These are phyloP conservation scores for Oryza meyeriana DNA, from an alignment of 176 grass and related monocot species.

Conservation along the genomic window DNA sequence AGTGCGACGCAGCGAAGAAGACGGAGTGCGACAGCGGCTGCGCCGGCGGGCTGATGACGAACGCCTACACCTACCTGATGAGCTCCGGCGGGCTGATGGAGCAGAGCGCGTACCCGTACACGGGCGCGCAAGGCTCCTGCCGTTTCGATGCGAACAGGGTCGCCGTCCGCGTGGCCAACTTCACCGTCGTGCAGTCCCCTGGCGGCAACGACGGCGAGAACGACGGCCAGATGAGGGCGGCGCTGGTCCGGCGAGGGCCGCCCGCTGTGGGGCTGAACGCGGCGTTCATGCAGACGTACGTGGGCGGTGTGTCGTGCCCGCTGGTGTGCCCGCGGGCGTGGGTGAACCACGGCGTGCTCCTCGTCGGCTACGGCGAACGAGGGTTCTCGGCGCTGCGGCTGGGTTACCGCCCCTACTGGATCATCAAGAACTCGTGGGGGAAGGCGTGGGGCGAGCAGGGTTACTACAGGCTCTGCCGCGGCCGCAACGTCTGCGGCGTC, in stretches of 20 bases:
- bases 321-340: slow-evolving; percentile 61
- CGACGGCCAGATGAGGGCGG: slow-evolving; percentile 62
- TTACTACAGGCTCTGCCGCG: slow-evolving; percentile 69
- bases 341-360: slow-evolving; percentile 86
- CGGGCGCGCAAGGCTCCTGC: slow-evolving; percentile 55
- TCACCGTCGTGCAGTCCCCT: slow-evolving; percentile 51
- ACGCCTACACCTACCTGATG: slow-evolving; percentile 77
- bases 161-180: slow-evolving; percentile 68
- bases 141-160: slow-evolving; percentile 53
- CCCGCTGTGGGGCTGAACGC: slow-evolving; percentile 79
- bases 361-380: slow-evolving; percentile 66
- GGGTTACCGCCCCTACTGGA: slow-evolving; percentile 64
- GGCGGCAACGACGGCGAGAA: not conserved
- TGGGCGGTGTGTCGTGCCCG: slow-evolving; percentile 75
- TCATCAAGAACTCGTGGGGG: slow-evolving; percentile 95
- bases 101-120: slow-evolving; percentile 65
- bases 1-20: slow-evolving; percentile 57
- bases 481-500: slow-evolving; percentile 72
- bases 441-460: slow-evolving; percentile 66
- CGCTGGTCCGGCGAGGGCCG: slow-evolving; percentile 55
- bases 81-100: slow-evolving; percentile 68
- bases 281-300: slow-evolving; percentile 92
- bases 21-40: slow-evolving; percentile 78
- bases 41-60: slow-evolving; percentile 80
- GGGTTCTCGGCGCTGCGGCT: slow-evolving; percentile 70